Evolutionary conservation across 495 filamentous ascomycete genomes (phyloP), one percentile per base, ranked within the genome.

Genomic region (Corynascus novoguineensis): DNA sequence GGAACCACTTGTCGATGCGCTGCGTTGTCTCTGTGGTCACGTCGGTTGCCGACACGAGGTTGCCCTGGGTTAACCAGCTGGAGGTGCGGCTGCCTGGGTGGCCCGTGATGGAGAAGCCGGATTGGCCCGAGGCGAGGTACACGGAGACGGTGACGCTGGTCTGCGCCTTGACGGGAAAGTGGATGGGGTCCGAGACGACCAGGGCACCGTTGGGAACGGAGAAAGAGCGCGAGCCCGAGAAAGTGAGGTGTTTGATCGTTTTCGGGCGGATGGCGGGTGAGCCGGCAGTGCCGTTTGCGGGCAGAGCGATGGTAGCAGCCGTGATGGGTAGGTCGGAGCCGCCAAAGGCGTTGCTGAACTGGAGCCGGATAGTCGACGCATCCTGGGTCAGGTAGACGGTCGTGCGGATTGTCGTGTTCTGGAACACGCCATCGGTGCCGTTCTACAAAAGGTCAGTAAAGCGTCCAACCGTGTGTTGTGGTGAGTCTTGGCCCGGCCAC

Each of bases 71-170:
- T 27, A 80, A 68, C 65, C 70, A 86, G 10, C 69, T 76, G 0
- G 76, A 76, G 2, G 83, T 84, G 19, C 84, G 73, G 57, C 77
- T 80, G 2, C 83, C 82, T 0, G 83, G 83, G 60, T 88, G 85
- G 0, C 69, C 70, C 0, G 85, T 86, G 41, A 87, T 78, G 28
- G 60, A 63, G 37, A 71, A 69, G 5, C 73, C 73, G 1, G 64
- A 28, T 56, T 85, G 83, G n/a, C 84, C 83, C 3, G 66, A 24
- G 9, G 61, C 64, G 4, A 85, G 68, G 64, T 83, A 86, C 17
- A 86, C 65, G 17, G 73, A 79, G 8, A 88, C 68, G 24, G 68
- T 74, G 19, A 86, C 41, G 45, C 73, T 73, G n/a, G 67, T 60
- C 42, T 75, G 69, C 0, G 72, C 59, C 32, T 72, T 59, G 14